Base-by-base conservation (phyloP, 2,329 filamentous ascomycete genomes). In the Cadophora luteo-olivacea region DNA sequence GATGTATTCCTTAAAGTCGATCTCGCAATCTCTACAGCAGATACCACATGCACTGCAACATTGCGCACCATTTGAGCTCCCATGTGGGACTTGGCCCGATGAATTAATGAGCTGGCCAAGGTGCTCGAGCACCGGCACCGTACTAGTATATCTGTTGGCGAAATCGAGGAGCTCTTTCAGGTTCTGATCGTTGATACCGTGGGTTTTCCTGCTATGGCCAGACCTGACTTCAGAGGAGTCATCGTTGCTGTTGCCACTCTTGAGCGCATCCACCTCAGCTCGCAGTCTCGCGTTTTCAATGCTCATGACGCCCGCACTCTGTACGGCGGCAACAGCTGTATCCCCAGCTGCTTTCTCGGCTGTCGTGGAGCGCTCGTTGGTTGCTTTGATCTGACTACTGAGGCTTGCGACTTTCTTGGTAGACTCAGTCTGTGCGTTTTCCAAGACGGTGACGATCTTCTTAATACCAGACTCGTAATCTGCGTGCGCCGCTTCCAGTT, bases 101-200 rank as follows among this genome's bases (percentile, higher is more conserved):
- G 2, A 32, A 11, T 8, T 12, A 7, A 36, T 38, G 4, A 58
- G 33, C 14, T 24, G 32, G 8, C 29, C 2, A 9, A 58, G 8
- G 8, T 58, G 22, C 9, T 38, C 19, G 22, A 58, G 55, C 4
- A n/a, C 9, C 6, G 55, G 55, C 12, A n/a, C 55, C 4, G 32
- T 16, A 14, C 24, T n/a, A 6, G 55, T n/a, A 32, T 38, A 22
- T 22, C 38, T n/a, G 22, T 58, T 58, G n/a, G 19, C 55, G 19
- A 58, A 58, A 9, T 41, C 55, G n/a, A 58, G 32, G 7, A 58
- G 55, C 33, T 58, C 55, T n/a, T 58, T 58, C n/a, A 58, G 12
- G n/a, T 58, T 16, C 32, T 22, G 32, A n/a, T 58, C 55, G 12
- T 32, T 41, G 32, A 58, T 24, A 3, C 55, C n/a, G n/a, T 58